A percentile compares a stretch with the other conserved stretches of the same genome.
These are phyloP conservation scores for Gomphus sp. DNA, from an alignment of 1,284 basidiomycete genomes.

Conservation along the genomic window DNA sequence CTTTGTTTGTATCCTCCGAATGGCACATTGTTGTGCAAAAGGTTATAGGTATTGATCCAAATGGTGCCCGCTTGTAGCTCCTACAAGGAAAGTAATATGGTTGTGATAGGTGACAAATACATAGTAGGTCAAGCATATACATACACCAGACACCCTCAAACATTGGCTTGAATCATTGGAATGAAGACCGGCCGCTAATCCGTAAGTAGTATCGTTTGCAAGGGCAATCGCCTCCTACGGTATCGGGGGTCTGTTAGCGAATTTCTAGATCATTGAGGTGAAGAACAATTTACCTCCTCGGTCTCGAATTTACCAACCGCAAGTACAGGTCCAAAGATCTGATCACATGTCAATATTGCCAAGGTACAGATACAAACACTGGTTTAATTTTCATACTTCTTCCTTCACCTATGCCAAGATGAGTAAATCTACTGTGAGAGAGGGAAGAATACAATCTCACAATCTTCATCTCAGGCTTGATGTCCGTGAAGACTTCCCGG, in stretches of 20 bases:
- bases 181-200: conserved; percentile 83
- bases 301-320: conserved; percentile 69
- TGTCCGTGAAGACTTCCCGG: conserved; percentile 59
- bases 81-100: not conserved
- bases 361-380: conserved; percentile 1
- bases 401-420: conserved; percentile 49
- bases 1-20: conserved; percentile 91
- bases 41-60: conserved; percentile 85
- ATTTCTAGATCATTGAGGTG: conserved; percentile 4
- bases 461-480: conserved; percentile 68
- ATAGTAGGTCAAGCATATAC: conserved; percentile 1
- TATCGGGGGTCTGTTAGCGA: conserved; percentile 9
- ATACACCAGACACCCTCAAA: conserved; percentile 76
- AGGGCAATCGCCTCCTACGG: conserved; percentile 54
- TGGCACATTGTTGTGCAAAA: conserved; percentile 76
- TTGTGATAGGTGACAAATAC: not conserved
- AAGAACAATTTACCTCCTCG: conserved; percentile 35
- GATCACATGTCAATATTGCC: conserved; percentile 4
- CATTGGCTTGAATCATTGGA: conserved; percentile 85
- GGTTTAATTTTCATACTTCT: conserved; percentile 35
- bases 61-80: conserved; percentile 28
- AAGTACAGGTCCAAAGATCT: conserved; percentile 86
- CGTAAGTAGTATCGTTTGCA: conserved; percentile 82
- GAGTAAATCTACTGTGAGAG: not conserved
- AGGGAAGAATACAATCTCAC: conserved; percentile 31